Conservation (phyloP, 768 basidiomycete genomes). For the Rhizopogon roseolus region DNA sequence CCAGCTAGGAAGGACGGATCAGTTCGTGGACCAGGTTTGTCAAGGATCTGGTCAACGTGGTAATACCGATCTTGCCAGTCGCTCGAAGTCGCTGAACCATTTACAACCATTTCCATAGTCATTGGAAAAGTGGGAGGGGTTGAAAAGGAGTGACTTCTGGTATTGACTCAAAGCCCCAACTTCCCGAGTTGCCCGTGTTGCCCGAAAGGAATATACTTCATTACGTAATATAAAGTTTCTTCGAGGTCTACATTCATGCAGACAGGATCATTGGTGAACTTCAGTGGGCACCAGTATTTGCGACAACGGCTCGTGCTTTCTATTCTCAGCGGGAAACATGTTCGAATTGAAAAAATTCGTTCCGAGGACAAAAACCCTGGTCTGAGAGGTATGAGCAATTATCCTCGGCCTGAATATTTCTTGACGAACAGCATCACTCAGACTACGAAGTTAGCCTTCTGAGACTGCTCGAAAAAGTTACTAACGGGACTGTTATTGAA, state of each 20-base stretch:
- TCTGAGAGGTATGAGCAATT: conserved; percentile 58
- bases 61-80: conserved; percentile 67
- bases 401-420: background rate
- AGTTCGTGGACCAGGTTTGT: conserved; percentile 85
- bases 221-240: conserved; percentile 19
- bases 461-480: conserved; percentile 81
- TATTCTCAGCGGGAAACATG: conserved; percentile 79
- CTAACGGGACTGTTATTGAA: conserved; percentile 92
- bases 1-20: conserved; percentile 81
- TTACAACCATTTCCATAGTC: conserved; percentile 19
- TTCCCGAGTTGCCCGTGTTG: background rate
- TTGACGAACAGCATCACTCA: conserved; percentile 21
- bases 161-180: too few relatives aligned
- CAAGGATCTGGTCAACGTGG: conserved; percentile 83
- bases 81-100: conserved; percentile 30
- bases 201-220: background rate
- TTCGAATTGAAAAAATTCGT: conserved; percentile 84
- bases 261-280: conserved; percentile 42
- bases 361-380: conserved; percentile 93
- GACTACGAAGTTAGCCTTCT: conserved; percentile 93
- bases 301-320: conserved; percentile 86
- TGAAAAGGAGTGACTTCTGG: background rate
- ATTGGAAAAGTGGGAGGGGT: conserved; percentile 16
- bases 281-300: conserved; percentile 79
- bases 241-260: conserved; percentile 32